Evolutionary conservation across 345 rosid species (phyloP).

Genomic region (Anacardium occidentale): DNA sequence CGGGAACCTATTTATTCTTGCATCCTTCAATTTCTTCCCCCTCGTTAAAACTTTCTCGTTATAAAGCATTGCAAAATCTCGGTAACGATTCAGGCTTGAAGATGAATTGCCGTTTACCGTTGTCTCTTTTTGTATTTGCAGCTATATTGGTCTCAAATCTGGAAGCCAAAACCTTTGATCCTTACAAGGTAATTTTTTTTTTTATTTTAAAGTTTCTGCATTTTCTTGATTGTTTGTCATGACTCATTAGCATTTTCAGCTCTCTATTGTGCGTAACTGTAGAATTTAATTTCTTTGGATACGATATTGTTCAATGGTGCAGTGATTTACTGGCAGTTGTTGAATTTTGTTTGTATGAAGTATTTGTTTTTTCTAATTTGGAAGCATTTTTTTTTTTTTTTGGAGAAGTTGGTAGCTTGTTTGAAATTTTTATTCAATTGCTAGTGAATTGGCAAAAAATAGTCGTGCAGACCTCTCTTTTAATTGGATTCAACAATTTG

Average conservation of each 20-base stretch:
- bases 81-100: constrained; percentile 15
- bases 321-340: not conserved
- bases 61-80: not conserved
- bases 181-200: constrained; percentile 56
- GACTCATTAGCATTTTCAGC: not conserved
- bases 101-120: constrained; percentile 32
- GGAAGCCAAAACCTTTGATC: constrained; percentile 60
- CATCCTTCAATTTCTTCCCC: not conserved
- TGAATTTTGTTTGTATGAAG: not conserved
- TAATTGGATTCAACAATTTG: not conserved
- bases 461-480: too few relatives aligned
- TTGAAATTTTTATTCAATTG: not conserved
- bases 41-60: not conserved
- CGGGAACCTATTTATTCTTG: constrained; percentile 31
- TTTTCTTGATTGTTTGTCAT: not conserved
- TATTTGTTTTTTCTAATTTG: not conserved
- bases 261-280: not conserved
- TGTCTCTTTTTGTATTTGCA: constrained; percentile 29
- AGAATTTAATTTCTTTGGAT: not conserved
- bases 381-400: not conserved
- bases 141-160: constrained; percentile 29
- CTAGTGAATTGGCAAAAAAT: not conserved
- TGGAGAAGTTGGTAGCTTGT: not conserved
- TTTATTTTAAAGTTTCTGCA: not conserved
- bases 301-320: too few relatives aligned